Percentiles rank a stretch among this genome's conserved stretches.
phyloP scores from a whole-genome alignment of 2,329 filamentous ascomycete species.

The Blastomyces gilchristii region DNA sequence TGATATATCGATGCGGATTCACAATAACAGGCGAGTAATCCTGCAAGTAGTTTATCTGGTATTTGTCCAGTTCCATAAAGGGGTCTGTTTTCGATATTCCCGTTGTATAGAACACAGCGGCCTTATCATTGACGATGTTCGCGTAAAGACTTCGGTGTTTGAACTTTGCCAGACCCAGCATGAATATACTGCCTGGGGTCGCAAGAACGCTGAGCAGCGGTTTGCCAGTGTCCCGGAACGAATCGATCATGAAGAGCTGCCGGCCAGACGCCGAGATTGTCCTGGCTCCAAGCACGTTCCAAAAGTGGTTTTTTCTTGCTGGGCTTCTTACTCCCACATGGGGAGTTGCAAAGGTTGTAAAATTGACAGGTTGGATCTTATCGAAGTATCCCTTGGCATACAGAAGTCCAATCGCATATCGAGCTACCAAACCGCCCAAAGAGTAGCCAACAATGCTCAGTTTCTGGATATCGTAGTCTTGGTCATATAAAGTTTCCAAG shows the following conservation, averaged over 20 bases:
- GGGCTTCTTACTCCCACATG: constrained; percentile 68
- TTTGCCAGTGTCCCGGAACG: constrained; percentile 70
- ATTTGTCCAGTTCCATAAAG: constrained; percentile 54
- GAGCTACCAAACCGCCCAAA: constrained; percentile 71
- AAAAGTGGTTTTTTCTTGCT: constrained; percentile 57
- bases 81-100: constrained; percentile 68
- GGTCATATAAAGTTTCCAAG: constrained; percentile 43
- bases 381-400: constrained; percentile 73
- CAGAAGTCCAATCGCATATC: constrained; percentile 78
- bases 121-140: constrained; percentile 79
- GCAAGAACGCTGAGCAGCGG: constrained; percentile 73
- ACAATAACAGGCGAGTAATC: constrained; percentile 68
- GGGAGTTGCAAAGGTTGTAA: constrained; percentile 82
- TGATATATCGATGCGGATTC: constrained; percentile 38
- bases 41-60: constrained; percentile 62
- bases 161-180: constrained; percentile 66
- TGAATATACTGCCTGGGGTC: constrained; percentile 76
- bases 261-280: constrained; percentile 73
- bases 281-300: constrained; percentile 73
- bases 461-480: constrained; percentile 64
- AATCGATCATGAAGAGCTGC: constrained; percentile 79
- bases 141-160: constrained; percentile 67
- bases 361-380: constrained; percentile 75
- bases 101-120: constrained; percentile 74
- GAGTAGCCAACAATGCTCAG: constrained; percentile 86